Percentiles rank a stretch among this genome's conserved stretches.
Evolutionary conservation across 2,329 filamentous ascomycete species (phyloP).

Genomic region (Aspergillus novoparasiticus): DNA sequence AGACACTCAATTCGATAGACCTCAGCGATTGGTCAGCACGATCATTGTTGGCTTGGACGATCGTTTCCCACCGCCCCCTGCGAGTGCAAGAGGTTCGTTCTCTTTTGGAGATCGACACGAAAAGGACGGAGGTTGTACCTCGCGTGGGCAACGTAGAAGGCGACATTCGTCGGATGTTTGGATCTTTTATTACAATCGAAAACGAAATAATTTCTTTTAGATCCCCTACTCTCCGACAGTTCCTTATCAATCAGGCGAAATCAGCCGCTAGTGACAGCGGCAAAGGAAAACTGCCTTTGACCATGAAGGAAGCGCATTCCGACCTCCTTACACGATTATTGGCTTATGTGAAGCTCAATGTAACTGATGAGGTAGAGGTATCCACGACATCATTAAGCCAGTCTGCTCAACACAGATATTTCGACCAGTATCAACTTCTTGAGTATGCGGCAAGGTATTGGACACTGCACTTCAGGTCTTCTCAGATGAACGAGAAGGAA

Average conservation of each 20-base stretch:
- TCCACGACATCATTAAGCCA: not conserved
- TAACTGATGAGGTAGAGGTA: not conserved
- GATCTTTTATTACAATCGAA: not conserved
- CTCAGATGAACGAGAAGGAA: slow-evolving; percentile 4
- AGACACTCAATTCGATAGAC: not conserved
- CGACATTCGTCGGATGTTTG: not conserved
- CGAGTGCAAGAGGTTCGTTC: not conserved
- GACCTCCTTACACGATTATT: slow-evolving; percentile 2
- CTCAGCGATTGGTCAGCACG: not conserved
- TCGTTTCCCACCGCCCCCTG: not conserved
- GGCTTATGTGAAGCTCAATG: slow-evolving; percentile 2
- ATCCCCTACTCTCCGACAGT: not conserved
- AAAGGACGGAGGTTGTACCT: slow-evolving; percentile 2
- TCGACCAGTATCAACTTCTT: slow-evolving; percentile 3
- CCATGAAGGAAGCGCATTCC: slow-evolving; percentile 3
- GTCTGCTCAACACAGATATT: not conserved
- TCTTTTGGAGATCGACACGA: slow-evolving; percentile 4
- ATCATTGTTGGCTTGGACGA: not conserved
- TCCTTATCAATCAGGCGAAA: not conserved
- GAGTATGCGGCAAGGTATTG: slow-evolving; percentile 7
- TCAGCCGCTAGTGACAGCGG: not conserved
- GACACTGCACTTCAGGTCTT: slow-evolving; percentile 5
- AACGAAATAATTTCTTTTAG: not conserved
- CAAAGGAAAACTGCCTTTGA: not conserved
- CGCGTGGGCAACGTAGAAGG: not conserved